Evolutionary conservation across 345 rosid genomes (phyloP).

Genomic region (Camelina neglecta): DNA sequence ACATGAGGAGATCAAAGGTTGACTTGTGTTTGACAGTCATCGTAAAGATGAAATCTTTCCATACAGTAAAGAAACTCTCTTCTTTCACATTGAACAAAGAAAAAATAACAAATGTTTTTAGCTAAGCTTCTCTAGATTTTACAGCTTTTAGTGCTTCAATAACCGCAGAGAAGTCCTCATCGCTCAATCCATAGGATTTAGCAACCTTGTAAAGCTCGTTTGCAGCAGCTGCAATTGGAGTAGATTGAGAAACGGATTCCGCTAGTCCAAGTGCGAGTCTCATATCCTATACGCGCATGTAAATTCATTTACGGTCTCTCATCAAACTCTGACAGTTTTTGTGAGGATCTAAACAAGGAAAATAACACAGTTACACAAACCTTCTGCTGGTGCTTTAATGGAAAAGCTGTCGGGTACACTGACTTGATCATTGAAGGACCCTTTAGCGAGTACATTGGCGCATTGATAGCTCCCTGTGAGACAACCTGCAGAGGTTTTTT

Average conservation of each 20-base stretch:
- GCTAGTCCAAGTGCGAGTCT: constrained; percentile 91
- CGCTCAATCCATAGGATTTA: constrained; percentile 77
- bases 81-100: not conserved
- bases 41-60: constrained; percentile 23
- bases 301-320: not conserved
- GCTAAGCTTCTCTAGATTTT: constrained; percentile 33
- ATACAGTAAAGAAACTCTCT: constrained; percentile 13
- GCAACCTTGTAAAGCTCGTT: constrained; percentile 90
- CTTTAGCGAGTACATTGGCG: constrained; percentile 88
- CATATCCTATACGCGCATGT: constrained; percentile 62
- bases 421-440: constrained; percentile 90
- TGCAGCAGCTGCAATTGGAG: constrained; percentile 89
- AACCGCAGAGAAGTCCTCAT: constrained; percentile 89
- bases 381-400: constrained; percentile 97
- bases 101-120: not conserved
- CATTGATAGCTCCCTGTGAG: constrained; percentile 86
- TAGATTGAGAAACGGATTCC: constrained; percentile 85
- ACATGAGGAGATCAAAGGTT: constrained; percentile 36
- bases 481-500: constrained; percentile 60
- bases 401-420: constrained; percentile 81
- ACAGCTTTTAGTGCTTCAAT: constrained; percentile 80
- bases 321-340: constrained; percentile 3
- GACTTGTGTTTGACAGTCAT: constrained; percentile 27
- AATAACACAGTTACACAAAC: constrained; percentile 45
- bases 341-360: constrained; percentile 28